Base-by-base conservation (phyloP, 306 rosid species). In the Sicyos baderoa region DNA sequence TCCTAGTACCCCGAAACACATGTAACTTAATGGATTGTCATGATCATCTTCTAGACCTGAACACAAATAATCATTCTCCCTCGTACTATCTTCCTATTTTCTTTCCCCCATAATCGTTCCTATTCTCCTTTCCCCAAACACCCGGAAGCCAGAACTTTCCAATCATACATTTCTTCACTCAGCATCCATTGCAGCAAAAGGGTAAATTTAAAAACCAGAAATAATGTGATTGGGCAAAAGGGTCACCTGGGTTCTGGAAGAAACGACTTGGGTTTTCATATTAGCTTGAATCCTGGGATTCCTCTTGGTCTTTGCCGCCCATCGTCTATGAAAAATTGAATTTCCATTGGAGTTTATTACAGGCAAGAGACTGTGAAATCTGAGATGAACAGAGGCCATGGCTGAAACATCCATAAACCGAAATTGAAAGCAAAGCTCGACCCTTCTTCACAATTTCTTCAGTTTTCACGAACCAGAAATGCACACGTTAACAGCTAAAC, bases 201-300 rank as follows among this genome's bases (percentile, higher is more conserved):
- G 47, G 27, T 10, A 10, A 35, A 9, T 11, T 17, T 40, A 3
- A 9, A 44, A 64, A 0, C 22, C 21, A 5, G 21, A 66, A 22
- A 22, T 47, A 22, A 12, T 25, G 72, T 4, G 47, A 66, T 47
- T 40, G 19, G 9, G 17, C 55, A 51, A 64, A 79, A 68, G 19
- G 52, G 27, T 67, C 44, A 93, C 97, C 94, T 86, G 98, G 64
- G 94, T 93, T 85, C 81, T 82, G 55, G 97, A 89, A 70, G 90
- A 87, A 78, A 68, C 73, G 58, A 83, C 84, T 61, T 84, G 90
- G 66, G 87, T 76, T 74, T 81, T 83, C 10, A 79, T 68, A 54
- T 81, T 85, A 37, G 87, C 78, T 76, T 80, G 85, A 48, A 81
- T 71, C 76, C 80, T 65, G 53, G 54, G 52, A 18, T 54, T 77